These are phyloP conservation scores for Beauveria caledonica DNA, from an alignment of 2,329 filamentous ascomycete species.

Conservation along the genomic window DNA sequence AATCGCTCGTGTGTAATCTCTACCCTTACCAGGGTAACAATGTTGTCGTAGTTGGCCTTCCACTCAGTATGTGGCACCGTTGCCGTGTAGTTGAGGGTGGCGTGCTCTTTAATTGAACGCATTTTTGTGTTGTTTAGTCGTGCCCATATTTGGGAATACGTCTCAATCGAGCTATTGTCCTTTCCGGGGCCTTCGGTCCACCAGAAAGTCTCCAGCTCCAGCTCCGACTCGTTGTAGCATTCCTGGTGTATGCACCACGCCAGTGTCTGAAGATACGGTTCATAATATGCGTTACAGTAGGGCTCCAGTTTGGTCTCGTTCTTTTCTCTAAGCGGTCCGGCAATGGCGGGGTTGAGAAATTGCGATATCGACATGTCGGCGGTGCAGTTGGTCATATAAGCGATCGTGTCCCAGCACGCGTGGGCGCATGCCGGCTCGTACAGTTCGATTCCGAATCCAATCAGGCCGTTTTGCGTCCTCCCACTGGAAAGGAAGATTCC, in stretches of 20 bases:
- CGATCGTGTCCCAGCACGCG: constrained; percentile 40
- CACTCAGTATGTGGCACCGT: constrained; percentile 10
- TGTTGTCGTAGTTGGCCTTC: constrained; percentile 9
- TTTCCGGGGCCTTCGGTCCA: constrained; percentile 13
- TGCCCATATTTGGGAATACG: constrained; percentile 1
- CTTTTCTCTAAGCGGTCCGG: background rate
- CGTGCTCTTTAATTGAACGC: background rate
- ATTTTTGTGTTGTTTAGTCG: background rate
- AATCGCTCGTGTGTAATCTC: constrained; percentile 16
- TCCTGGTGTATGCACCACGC: constrained; percentile 17
- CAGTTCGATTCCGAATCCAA: constrained; percentile 31
- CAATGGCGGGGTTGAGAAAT: constrained; percentile 3
- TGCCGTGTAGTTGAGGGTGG: constrained; percentile 13
- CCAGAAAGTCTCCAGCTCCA: constrained; percentile 17
- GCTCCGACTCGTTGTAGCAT: constrained; percentile 8
- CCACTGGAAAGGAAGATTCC: background rate
- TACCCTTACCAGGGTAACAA: background rate
- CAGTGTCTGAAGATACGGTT: constrained; percentile 16
- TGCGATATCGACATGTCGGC: constrained; percentile 3
- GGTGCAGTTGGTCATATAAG: constrained; percentile 6
- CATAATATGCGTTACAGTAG: constrained; percentile 15
- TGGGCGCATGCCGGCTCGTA: constrained; percentile 60
- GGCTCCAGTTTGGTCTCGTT: background rate
- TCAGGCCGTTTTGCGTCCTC: constrained; percentile 15
- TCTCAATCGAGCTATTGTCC: constrained; percentile 13